Evolutionary conservation across 2,329 filamentous ascomycete genomes (phyloP).

Genomic region (Sclerotinia borealis): DNA sequence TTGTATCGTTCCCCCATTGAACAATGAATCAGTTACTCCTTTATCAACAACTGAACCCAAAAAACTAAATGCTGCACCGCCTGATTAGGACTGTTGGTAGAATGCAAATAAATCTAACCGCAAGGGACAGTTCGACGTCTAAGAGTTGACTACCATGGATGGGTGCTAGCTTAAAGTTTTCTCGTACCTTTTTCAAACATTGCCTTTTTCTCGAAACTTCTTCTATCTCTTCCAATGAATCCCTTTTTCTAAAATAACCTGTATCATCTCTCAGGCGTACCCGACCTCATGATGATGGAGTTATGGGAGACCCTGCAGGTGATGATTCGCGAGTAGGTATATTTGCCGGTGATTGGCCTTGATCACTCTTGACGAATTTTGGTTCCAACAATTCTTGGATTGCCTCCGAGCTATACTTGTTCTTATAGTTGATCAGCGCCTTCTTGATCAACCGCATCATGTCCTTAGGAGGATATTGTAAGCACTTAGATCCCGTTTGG

Average conservation of each 20-base stretch:
- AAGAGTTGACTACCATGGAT: not conserved
- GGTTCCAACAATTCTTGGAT: not conserved
- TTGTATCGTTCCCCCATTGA: too few relatives aligned
- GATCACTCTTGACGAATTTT: not conserved
- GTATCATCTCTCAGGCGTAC: not conserved
- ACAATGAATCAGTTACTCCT: too few relatives aligned
- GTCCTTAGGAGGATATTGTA: not conserved
- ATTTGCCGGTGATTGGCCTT: not conserved
- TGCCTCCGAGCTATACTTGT: not conserved
- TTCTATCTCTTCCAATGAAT: not conserved
- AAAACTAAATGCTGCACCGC: too few relatives aligned
- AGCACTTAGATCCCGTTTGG: not conserved
- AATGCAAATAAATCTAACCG: too few relatives aligned
- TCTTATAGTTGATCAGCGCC: not conserved
- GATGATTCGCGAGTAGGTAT: not conserved
- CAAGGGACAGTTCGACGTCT: too few relatives aligned
- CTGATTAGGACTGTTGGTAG: too few relatives aligned
- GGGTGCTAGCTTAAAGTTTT: not conserved
- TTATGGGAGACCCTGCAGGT: not conserved
- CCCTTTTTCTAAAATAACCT: not conserved
- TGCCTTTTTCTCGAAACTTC: not conserved
- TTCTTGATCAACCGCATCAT: not conserved
- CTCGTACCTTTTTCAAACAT: not conserved
- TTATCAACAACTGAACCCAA: too few relatives aligned
- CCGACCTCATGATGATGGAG: not conserved